Base-by-base conservation (phyloP, 176 grass and related monocot species). In the Panicum miliaceum region DNA sequence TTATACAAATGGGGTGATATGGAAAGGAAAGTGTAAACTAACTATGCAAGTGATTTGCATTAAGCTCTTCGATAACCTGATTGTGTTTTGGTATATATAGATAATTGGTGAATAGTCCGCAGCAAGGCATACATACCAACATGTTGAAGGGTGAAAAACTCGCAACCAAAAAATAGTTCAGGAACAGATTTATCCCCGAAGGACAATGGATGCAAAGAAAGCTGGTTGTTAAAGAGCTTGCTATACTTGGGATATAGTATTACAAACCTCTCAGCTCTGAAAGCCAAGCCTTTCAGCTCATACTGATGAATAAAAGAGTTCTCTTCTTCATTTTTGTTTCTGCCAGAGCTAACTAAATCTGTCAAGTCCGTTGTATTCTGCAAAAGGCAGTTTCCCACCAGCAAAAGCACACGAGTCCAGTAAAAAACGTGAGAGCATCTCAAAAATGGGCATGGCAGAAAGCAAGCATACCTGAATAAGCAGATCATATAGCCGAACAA, bases 281-380 rank as follows among this genome's bases (percentile, higher is more conserved):
- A 98, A 71, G 85, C 82, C 74, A 85, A 86, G 76, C 93, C 86
- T 89, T 98, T 98, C 29, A 95, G 75, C 65, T 84, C 77, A 78
- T 84, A 95, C 57, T 96, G 88, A 45, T 96, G 85, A 68, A 89
- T 76, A 90, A 98, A 94, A 70, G 77, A 62, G 51, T 84, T 89
- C 66, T 98, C 96, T 90, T 98, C 89, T 64, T 87, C 64, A 64
- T 91, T 95, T 87, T 89, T 95, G 83, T 92, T 88, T 88, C 93
- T 98, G 81, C 87, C 93, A 58, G 96, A 98, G 88, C 89, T 95
- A 91, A 98, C 91, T 89, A 98, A 81, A 88, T 98, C 96, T 74
- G 89, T 94, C 81, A 98, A 85, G 61, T 96, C 96, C 4, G 86
- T 95, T 50, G 83, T 90, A 94, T 98, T 98, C 96, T 98, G 93